Conservation (phyloP, 139 green algal species). For the Chloropicon primus region DNA sequence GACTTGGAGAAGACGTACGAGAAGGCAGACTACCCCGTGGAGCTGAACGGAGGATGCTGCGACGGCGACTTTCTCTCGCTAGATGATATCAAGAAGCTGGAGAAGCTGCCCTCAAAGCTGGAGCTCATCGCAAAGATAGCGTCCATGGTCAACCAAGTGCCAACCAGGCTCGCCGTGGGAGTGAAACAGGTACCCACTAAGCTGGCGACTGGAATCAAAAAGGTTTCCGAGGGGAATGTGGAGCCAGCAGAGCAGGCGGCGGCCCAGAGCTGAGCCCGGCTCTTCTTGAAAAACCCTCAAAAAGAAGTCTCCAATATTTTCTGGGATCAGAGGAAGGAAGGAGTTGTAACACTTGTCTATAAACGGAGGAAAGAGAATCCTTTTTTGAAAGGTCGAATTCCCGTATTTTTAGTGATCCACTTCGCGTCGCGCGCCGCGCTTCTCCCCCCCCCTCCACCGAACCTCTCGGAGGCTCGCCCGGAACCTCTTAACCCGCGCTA, state of each 20-base stretch:
- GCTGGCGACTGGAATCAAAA: conserved; percentile 51
- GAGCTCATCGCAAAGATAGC: conserved; percentile 69
- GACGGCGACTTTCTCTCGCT: conserved; percentile 16
- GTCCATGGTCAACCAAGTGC: conserved; percentile 64
- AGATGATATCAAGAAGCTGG: conserved; percentile 47
- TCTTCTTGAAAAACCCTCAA: too few relatives aligned
- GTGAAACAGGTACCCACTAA: conserved; percentile 58
- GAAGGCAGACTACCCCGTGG: neutral
- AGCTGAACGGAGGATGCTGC: neutral
- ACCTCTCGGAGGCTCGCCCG: neutral
- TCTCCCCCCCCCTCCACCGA: too few relatives aligned
- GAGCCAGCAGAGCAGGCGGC: conserved; percentile 14
- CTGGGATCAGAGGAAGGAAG: too few relatives aligned
- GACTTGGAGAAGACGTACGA: neutral
- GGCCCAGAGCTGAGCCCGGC: neutral
- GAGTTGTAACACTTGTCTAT: too few relatives aligned
- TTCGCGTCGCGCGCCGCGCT: too few relatives aligned
- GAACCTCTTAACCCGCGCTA: conserved; percentile 4
- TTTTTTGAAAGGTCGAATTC: too few relatives aligned
- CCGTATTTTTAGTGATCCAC: too few relatives aligned
- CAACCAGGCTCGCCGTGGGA: conserved; percentile 50
- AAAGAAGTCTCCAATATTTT: too few relatives aligned
- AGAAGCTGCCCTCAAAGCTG: conserved; percentile 75
- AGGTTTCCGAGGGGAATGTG: conserved; percentile 53
- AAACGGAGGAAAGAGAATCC: too few relatives aligned